Evolutionary conservation across 176 grass and related monocot genomes (phyloP).

Genomic region (Raddia distichophylla): DNA sequence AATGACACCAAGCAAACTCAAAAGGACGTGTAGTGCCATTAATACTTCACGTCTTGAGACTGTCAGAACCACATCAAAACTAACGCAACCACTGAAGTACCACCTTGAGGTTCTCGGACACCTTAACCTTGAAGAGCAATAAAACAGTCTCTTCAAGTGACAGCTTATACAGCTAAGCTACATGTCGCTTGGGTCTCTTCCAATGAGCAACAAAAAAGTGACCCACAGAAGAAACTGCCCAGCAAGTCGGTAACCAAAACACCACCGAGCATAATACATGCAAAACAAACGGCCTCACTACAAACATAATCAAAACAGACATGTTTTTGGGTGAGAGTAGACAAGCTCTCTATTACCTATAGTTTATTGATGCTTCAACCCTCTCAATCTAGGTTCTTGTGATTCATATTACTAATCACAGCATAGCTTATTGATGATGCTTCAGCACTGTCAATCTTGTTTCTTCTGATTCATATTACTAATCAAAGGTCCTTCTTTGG

Average conservation of each 20-base stretch:
- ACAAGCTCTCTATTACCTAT: constrained; percentile 21
- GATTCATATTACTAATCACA: neutral
- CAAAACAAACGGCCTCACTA: constrained; percentile 36
- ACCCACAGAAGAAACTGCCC: constrained; percentile 17
- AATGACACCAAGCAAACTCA: neutral
- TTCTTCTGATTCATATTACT: constrained; percentile 26
- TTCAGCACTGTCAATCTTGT: constrained; percentile 13
- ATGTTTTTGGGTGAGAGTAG: neutral
- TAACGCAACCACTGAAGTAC: constrained; percentile 17
- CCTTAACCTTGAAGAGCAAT: constrained; percentile 41
- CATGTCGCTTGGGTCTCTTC: neutral
- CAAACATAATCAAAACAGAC: constrained; percentile 1
- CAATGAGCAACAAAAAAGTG: neutral
- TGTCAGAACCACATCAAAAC: neutral
- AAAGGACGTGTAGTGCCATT: neutral
- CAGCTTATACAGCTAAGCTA: constrained; percentile 20
- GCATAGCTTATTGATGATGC: constrained; percentile 25
- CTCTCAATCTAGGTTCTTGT: constrained; percentile 20
- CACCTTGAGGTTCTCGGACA: neutral
- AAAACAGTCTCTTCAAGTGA: constrained; percentile 42
- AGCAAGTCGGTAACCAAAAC: neutral
- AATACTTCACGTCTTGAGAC: constrained; percentile 12
- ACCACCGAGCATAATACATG: neutral
- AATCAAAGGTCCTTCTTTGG: constrained; percentile 14
- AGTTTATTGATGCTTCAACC: constrained; percentile 23